Base-by-base conservation (phyloP, 352 stramenopile species). In the Albugo laibachii region DNA sequence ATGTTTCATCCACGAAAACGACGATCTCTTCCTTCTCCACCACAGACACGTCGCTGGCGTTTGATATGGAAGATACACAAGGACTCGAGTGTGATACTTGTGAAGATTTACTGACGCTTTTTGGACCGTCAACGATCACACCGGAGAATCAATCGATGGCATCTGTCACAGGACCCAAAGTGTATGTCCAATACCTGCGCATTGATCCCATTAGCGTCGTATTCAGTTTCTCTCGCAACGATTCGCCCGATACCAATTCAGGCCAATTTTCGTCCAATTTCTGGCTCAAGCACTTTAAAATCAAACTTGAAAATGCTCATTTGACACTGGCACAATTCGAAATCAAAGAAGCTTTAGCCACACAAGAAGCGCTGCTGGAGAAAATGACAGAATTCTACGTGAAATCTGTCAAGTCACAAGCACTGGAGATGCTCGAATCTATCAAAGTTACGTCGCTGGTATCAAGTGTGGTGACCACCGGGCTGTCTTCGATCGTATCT, bases 271-370 rank as follows among this genome's bases (percentile, higher is more conserved):
- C 18, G n/a, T 60, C 65, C 20, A 61, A 67, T 2, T 91, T 87
- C 38, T 91, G 74, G 77, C 58, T 91, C 12, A 65, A 69, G 0
- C 80, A 87, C 50, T 59, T 91, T 13, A 87, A 87, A 54, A 50
- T 91, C 45, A 80, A 84, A 61, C 87, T 91, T 48, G 76, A 91
- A 38, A 84, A 87, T 50, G 77, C 77, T 15, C 86, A 69, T 47
- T 50, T 91, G n/a, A 74, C 65, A 4, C 56, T 91, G 1, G 68
- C 79, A 18, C 66, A 60, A 14, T 91, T 79, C 53, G 63, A 60
- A 27, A 34, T 91, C 18, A 58, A 65, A 1, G 68, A 84, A 27
- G 77, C 75, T 11, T 50, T 87, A 48, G 75, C 72, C 10, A 87
- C 77, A 3, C 69, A 86, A 43, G 72, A 87, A 36, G 75, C 67